phyloP scores from a whole-genome alignment of 2,329 filamentous ascomycete genomes.

The Ramularia endophylla region DNA sequence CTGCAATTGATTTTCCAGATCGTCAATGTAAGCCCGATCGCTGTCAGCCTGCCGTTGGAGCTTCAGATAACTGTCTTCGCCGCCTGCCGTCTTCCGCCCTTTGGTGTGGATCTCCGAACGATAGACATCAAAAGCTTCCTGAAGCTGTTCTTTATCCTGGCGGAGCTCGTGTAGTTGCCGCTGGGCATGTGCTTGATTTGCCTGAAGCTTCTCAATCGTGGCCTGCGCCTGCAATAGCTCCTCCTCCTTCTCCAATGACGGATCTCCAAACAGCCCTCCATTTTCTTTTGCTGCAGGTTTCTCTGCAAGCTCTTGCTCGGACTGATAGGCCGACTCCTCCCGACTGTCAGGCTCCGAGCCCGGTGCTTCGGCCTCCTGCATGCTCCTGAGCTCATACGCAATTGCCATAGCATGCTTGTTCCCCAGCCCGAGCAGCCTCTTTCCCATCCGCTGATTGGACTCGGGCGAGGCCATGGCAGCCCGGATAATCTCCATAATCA shows the following conservation, averaged over 20 bases:
- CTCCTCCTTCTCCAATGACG: constrained; percentile 45
- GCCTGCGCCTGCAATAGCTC: constrained; percentile 45
- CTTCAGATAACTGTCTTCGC: constrained; percentile 39
- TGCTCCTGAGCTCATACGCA: constrained; percentile 27
- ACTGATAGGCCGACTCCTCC: constrained; percentile 27
- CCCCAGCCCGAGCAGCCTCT: constrained; percentile 28
- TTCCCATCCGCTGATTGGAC: constrained; percentile 43
- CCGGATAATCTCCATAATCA: constrained; percentile 45
- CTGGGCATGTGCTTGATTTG: constrained; percentile 35
- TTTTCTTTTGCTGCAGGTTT: constrained; percentile 12
- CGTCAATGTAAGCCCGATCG: constrained; percentile 45
- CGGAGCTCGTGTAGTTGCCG: constrained; percentile 38
- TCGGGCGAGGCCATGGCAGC: constrained; percentile 43
- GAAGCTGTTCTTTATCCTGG: constrained; percentile 39
- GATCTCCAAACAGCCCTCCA: constrained; percentile 33
- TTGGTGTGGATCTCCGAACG: constrained; percentile 40
- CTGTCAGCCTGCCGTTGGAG: constrained; percentile 39
- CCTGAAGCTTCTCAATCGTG: constrained; percentile 39
- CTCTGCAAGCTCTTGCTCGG: constrained; percentile 24
- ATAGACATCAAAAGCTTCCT: constrained; percentile 45
- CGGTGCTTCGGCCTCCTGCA: constrained; percentile 26
- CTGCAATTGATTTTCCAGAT: constrained; percentile 43
- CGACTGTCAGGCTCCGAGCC: constrained; percentile 23
- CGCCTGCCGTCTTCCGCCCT: constrained; percentile 30
- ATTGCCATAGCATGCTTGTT: constrained; percentile 30